phyloP scores from a whole-genome alignment of 345 rosid genomes.

The Bretschneidera sinensis region DNA sequence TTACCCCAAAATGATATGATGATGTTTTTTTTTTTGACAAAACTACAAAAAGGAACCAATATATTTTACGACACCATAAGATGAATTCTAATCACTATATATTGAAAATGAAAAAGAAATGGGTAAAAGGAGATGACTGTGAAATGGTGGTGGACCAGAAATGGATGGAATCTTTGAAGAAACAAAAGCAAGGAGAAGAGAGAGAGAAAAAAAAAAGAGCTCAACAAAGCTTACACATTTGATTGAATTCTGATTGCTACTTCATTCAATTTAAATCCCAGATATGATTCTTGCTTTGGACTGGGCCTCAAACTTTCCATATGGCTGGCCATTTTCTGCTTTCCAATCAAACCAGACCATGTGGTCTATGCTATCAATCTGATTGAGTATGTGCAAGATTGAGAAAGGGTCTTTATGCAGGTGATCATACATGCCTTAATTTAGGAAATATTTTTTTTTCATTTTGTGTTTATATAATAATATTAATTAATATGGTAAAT shows the following conservation, averaged over 20 bases:
- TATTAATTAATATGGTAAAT: too few species aligned
- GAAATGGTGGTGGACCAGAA: slow-evolving; percentile 22
- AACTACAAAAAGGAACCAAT: slow-evolving; percentile 15
- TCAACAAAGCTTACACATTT: too few species aligned
- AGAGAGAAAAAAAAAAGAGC: slow-evolving; percentile 11
- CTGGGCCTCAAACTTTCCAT: too few species aligned
- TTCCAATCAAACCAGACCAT: neutral
- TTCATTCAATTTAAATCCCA: too few species aligned
- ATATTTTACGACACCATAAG: slow-evolving; percentile 5
- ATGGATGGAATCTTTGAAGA: slow-evolving; percentile 41
- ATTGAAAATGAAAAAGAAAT: neutral
- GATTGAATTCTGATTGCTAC: too few species aligned
- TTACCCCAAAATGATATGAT: slow-evolving; percentile 25
- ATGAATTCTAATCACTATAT: slow-evolving; percentile 6
- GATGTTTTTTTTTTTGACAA: slow-evolving; percentile 31
- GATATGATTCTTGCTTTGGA: too few species aligned
- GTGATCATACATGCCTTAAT: too few species aligned
- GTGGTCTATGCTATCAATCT: neutral
- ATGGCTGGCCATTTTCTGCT: too few species aligned
- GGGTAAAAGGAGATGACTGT: slow-evolving; percentile 21
- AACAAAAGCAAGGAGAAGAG: neutral
- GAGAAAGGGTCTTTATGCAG: too few species aligned
- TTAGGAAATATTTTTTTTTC: too few species aligned
- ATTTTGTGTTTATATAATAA: too few species aligned
- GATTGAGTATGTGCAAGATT: too few species aligned